phyloP scores from a whole-genome alignment of 306 rosid species.

The Medicago truncatula region DNA sequence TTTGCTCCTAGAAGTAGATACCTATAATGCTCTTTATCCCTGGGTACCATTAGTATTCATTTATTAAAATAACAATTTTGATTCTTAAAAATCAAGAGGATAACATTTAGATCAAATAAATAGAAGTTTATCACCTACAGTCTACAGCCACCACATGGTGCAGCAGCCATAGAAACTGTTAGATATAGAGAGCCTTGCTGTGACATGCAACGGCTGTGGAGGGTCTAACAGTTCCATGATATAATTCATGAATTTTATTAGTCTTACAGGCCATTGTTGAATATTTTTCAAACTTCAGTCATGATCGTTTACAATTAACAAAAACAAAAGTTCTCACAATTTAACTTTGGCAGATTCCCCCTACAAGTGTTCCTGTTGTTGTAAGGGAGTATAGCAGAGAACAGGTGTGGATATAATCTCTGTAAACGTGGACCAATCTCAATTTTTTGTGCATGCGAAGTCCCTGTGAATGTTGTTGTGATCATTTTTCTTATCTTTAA shows the following conservation, averaged over 20 bases:
- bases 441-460: constrained; percentile 47
- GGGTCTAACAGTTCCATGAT: neutral
- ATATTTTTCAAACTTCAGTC: neutral
- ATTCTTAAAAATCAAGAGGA: neutral
- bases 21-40: neutral
- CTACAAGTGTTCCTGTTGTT: constrained; percentile 60
- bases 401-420: constrained; percentile 50
- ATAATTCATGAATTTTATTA: neutral
- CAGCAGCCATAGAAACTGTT: neutral
- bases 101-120: neutral
- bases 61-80: constrained; percentile 18
- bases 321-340: constrained; percentile 22
- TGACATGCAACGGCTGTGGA: neutral
- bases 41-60: neutral
- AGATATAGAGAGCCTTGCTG: neutral
- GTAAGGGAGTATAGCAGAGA: constrained; percentile 58
- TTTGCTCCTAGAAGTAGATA: constrained; percentile 21
- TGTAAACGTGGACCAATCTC: constrained; percentile 35
- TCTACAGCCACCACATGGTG: neutral
- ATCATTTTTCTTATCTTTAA: constrained; percentile 44
- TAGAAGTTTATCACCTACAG: neutral
- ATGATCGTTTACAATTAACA: neutral
- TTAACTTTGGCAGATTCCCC: constrained; percentile 51
- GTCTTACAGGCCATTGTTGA: constrained; percentile 1
- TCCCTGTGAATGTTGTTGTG: constrained; percentile 46